A percentile compares a stretch with the other conserved stretches of the same genome.
These are phyloP conservation scores for Penicillium psychrofluorescens DNA, from an alignment of 495 filamentous ascomycete genomes.

Conservation along the genomic window DNA sequence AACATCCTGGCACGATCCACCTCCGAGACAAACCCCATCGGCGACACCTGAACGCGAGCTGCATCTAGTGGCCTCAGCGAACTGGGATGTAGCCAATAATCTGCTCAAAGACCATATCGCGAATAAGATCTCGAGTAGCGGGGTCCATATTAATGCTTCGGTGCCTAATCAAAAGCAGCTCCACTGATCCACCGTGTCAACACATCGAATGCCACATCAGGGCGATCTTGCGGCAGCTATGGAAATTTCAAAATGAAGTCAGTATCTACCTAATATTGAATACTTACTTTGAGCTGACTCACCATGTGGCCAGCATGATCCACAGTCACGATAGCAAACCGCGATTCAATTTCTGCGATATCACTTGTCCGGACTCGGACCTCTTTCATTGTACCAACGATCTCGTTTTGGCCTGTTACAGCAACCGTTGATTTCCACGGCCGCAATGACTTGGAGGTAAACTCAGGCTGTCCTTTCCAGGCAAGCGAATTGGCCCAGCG, in stretches of 20 bases:
- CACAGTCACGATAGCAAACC: slow-evolving; percentile 24
- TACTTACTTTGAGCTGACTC: background rate
- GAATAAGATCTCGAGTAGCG: no score
- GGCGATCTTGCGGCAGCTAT: slow-evolving; percentile 28
- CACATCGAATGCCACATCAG: slow-evolving; percentile 27
- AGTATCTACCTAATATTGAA: background rate
- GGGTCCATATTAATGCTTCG: no score
- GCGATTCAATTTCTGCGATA: background rate
- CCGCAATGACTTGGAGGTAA: slow-evolving; percentile 23
- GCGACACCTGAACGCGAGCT: no score
- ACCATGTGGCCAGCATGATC: slow-evolving; percentile 21
- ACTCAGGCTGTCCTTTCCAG: slow-evolving; percentile 41
- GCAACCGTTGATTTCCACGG: slow-evolving; percentile 24
- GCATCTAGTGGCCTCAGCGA: no score
- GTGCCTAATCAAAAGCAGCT: slow-evolving; percentile 13
- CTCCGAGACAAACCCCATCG: no score
- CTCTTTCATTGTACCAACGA: slow-evolving; percentile 17
- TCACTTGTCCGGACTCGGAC: slow-evolving; percentile 5
- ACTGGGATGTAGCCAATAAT: no score
- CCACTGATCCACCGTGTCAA: slow-evolving; percentile 26
- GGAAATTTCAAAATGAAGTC: background rate
- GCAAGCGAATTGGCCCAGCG: slow-evolving; percentile 30
- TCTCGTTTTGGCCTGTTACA: slow-evolving; percentile 8
- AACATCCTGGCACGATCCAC: no score
- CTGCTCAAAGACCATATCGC: no score